phyloP scores from a whole-genome alignment of 805 yeast genomes.

The Hanseniaspora nectarophila region DNA sequence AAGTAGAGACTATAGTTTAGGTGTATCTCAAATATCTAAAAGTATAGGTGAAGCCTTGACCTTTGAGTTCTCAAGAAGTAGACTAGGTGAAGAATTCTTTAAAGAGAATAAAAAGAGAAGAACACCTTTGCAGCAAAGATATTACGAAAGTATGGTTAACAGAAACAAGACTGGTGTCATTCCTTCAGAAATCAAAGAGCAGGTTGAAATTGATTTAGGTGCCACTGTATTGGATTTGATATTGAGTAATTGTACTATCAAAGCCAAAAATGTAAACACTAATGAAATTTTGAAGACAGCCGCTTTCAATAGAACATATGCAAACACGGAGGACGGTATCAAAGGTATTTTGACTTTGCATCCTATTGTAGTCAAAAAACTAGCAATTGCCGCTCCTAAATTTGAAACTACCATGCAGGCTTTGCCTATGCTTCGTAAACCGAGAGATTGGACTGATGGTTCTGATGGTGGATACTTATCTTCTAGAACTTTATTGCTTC shows the following conservation, averaged over 20 bases:
- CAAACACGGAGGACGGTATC: conserved; percentile 23
- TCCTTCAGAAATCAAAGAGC: neutral
- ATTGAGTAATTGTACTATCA: conserved; percentile 1
- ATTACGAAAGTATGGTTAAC: neutral
- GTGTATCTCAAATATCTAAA: neutral
- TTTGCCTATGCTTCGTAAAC: conserved; percentile 84
- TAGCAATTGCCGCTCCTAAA: conserved; percentile 53
- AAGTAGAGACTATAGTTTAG: neutral
- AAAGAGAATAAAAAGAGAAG: neutral
- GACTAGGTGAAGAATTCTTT: neutral
- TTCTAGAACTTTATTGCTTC: conserved; percentile 49
- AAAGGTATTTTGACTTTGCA: conserved; percentile 54
- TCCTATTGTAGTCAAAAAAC: conserved; percentile 47
- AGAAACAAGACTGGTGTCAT: neutral
- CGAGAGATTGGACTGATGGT: conserved; percentile 77
- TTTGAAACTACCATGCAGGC: conserved; percentile 72
- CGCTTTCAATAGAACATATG: conserved; percentile 82
- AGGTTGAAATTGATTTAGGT: conserved; percentile 7
- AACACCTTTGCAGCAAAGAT: neutral
- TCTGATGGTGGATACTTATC: conserved; percentile 76
- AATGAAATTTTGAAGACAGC: conserved; percentile 48
- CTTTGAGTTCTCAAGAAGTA: conserved; percentile 2
- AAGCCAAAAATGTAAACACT: conserved; percentile 23
- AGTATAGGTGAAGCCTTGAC: neutral
- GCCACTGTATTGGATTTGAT: neutral